Evolutionary conservation across 1,139 yeast genomes (phyloP).

Genomic region (Zygotorulaspora mrakii): DNA sequence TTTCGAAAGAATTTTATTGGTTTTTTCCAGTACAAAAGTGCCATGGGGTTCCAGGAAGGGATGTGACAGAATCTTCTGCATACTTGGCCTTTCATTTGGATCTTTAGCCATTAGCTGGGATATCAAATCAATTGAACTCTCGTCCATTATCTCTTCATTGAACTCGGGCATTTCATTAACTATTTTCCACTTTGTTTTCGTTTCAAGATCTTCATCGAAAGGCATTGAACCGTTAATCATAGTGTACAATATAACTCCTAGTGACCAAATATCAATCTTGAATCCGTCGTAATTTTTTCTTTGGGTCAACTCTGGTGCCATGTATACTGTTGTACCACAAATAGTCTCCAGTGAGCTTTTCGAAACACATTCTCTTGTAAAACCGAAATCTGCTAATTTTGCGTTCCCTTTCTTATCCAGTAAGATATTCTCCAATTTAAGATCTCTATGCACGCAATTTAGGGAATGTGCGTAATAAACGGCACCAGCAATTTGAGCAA

Average conservation of each 20-base stretch:
- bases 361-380: constrained; percentile 72
- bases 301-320: constrained; percentile 87
- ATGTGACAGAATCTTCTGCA: constrained; percentile 57
- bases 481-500: constrained; percentile 77
- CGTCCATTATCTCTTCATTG: constrained; percentile 42
- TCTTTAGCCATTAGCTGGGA: constrained; percentile 58
- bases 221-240: constrained; percentile 87
- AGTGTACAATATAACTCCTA: constrained; percentile 91
- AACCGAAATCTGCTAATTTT: constrained; percentile 88
- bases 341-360: constrained; percentile 67
- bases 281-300: constrained; percentile 72
- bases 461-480: constrained; percentile 79
- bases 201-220: constrained; percentile 75
- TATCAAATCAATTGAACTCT: constrained; percentile 50
- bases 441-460: constrained; percentile 84
- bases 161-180: constrained; percentile 58
- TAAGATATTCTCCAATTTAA: constrained; percentile 80
- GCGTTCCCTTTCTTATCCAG: constrained; percentile 67
- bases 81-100: constrained; percentile 60
- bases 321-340: constrained; percentile 92
- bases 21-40: constrained; percentile 41
- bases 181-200: constrained; percentile 57
- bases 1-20: constrained; percentile 43
- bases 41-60: constrained; percentile 58
- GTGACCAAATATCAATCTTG: constrained; percentile 84